Evolutionary conservation across 371 early-diverging fungal species (phyloP), one percentile per base, ranked within the genome.

Genomic region (Rhizopus sp.): DNA sequence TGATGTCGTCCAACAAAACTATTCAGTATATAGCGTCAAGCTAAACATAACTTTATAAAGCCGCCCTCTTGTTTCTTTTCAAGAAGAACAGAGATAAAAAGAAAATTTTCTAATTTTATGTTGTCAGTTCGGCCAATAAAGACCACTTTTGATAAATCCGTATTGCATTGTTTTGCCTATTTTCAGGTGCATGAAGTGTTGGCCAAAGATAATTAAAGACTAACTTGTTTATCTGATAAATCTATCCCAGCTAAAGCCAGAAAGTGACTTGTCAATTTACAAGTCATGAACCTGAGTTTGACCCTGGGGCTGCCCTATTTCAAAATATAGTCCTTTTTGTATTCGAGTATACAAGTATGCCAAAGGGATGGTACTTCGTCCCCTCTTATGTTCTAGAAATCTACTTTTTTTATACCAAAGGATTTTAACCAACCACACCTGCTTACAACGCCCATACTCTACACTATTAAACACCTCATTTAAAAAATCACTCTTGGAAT

Each of bases 331-430:
- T 33, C 17, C 38, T 45, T n/a, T 46, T 46, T 41, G 31, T 50
- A 17, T 23, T 58, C 16, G 50, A 33, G 54, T 49, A 49, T 23
- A 60, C 52, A 40, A 60, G 65, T 61, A 66, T 66, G 58, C 57
- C 61, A 58, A 61, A 66, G 66, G 61, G 54, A 66, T 66, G 66
- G 61, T 50, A 53, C 49, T 61, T 61, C 66, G 66, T 66, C 57
- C 62, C 61, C 61, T 61, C 53, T 48, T 66, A 61, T 66, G 58
- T 57, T 60, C 53, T 56, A 56, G 35, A 60, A 64, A 48, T 9
- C 31, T 37, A 32, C 23, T 55, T 35, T 35, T 34, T 55, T 45
- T 55, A 29, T 47, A 47, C 38, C 48, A 56, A 17, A 51, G 10
- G 30, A 15, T 23, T 38, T 10, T 38, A 38, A 38, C 51, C 12